Base-by-base conservation (phyloP, 139 green algal genomes). In the Chlamydomonas schloesseri region DNA sequence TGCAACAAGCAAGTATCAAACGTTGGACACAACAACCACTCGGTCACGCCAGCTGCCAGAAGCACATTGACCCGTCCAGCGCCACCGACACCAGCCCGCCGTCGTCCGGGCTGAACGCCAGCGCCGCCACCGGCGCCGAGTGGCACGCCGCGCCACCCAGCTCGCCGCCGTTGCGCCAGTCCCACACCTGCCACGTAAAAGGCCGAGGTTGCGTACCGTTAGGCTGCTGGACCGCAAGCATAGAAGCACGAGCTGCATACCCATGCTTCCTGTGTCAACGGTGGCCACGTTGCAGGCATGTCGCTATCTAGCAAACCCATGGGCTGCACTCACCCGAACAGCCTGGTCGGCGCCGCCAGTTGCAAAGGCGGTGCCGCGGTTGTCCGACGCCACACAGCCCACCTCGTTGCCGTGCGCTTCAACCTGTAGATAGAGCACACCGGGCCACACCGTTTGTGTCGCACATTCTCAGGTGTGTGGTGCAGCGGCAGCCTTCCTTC, bases 151-250 rank as follows among this genome's bases (percentile, higher is more conserved):
- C 73, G 23, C 34, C 50, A 5, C 53, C 74, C 34, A 83, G 6
- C 73, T 75, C 71, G 8, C 5, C 42, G 10, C 82, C 82, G 37
- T 28, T 73, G 24, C 29, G 77, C 65, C 86, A 69, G 80, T 88
- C 79, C 83, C 84, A 91, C 79, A 91, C 36, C 75, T 91, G 50
- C 29, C 3, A 28, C 14, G 24, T 50, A 18, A 53, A n/a, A n/a
- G n/a, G n/a, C n/a, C n/a, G n/a, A n/a, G n/a, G 24, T 8, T 6
- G 33, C 24, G 8, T 1, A 36, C 9, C 47, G 62, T 34, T 15
- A 29, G 21, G 18, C 26, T 69, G 11, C 28, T 69, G n/a, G n/a
- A n/a, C n/a, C n/a, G n/a, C n/a, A n/a, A n/a, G n/a, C n/a, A n/a
- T n/a, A n/a, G n/a, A n/a, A n/a, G n/a, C n/a, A n/a, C n/a, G n/a